These are phyloP conservation scores for Aspergillus piperis DNA, from an alignment of 2,329 filamentous ascomycete species.

Conservation along the genomic window DNA sequence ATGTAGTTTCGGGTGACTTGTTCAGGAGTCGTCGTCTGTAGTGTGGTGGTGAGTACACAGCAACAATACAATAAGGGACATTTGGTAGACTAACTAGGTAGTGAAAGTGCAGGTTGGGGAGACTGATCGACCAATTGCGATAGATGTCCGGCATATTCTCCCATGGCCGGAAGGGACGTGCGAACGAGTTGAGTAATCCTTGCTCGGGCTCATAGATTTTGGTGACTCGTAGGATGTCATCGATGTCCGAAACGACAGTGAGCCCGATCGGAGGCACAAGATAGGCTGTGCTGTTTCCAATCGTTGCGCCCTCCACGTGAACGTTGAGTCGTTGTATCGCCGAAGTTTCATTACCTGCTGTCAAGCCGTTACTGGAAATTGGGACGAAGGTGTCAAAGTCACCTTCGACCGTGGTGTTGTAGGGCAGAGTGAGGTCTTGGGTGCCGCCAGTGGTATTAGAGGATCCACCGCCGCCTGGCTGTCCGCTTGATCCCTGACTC, in stretches of 20 bases:
- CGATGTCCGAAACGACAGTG: conserved; percentile 4
- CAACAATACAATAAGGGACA: not conserved
- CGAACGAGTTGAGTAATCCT: conserved; percentile 1
- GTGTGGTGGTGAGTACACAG: not conserved
- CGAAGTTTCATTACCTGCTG: conserved; percentile 1
- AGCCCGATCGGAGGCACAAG: not conserved
- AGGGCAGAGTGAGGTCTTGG: not conserved
- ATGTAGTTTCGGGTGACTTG: conserved; percentile 5
- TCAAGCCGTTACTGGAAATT: not conserved
- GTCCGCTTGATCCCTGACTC: conserved; percentile 1
- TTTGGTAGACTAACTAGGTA: not conserved
- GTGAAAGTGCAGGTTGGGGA: conserved; percentile 3
- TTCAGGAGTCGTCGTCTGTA: conserved; percentile 2
- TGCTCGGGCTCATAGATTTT: conserved; percentile 6
- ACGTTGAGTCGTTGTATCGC: not conserved
- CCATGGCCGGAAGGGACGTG: not conserved
- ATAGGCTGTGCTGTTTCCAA: not conserved
- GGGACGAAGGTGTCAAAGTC: conserved; percentile 1
- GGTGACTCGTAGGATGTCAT: conserved; percentile 1
- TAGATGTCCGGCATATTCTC: conserved; percentile 5
- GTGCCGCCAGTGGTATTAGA: not conserved
- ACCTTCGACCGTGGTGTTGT: not conserved
- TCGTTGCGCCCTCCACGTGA: not conserved
- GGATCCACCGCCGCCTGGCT: conserved; percentile 1
- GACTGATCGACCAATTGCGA: not conserved